Conservation (phyloP, 768 basidiomycete genomes). For the Calocybe cyanea region DNA sequence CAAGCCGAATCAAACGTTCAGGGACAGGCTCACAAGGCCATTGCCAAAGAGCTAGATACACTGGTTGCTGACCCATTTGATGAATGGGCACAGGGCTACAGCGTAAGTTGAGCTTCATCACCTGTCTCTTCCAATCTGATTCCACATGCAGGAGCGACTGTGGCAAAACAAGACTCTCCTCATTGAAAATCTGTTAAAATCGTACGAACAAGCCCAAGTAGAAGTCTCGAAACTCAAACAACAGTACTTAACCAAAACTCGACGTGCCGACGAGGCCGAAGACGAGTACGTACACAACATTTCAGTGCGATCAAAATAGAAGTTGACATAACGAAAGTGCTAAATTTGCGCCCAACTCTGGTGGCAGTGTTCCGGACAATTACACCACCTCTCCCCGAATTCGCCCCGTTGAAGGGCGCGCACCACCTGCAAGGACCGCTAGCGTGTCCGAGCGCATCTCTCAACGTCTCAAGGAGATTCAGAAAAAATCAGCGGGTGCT, state of each 20-base stretch:
- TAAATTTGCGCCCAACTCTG: conserved; percentile 76
- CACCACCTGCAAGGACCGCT: conserved; percentile 57
- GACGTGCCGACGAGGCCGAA: conserved; percentile 87
- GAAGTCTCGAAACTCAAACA: conserved; percentile 75
- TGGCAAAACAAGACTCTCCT: conserved; percentile 52
- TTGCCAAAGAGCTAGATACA: conserved; percentile 71
- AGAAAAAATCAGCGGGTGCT: conserved; percentile 48
- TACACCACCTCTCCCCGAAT: conserved; percentile 80
- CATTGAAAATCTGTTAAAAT: conserved; percentile 62
- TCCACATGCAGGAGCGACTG: conserved; percentile 51
- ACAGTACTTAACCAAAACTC: conserved; percentile 71
- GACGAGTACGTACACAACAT: conserved; percentile 69
- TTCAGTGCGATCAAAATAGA: neutral
- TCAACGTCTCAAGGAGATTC: conserved; percentile 76
- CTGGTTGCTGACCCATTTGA: conserved; percentile 80
- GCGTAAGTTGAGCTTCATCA: conserved; percentile 34
- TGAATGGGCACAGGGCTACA: conserved; percentile 73
- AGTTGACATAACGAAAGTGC: conserved; percentile 43
- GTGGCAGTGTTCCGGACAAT: conserved; percentile 51
- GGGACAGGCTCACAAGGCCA: conserved; percentile 67
- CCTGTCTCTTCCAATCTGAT: conserved; percentile 8
- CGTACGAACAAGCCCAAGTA: conserved; percentile 65
- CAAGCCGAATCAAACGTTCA: conserved; percentile 69
- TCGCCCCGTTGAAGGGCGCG: conserved; percentile 52
- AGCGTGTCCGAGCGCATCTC: conserved; percentile 88